phyloP scores from a whole-genome alignment of 1,139 yeast genomes.

The Trichomonascaceae sp. region DNA sequence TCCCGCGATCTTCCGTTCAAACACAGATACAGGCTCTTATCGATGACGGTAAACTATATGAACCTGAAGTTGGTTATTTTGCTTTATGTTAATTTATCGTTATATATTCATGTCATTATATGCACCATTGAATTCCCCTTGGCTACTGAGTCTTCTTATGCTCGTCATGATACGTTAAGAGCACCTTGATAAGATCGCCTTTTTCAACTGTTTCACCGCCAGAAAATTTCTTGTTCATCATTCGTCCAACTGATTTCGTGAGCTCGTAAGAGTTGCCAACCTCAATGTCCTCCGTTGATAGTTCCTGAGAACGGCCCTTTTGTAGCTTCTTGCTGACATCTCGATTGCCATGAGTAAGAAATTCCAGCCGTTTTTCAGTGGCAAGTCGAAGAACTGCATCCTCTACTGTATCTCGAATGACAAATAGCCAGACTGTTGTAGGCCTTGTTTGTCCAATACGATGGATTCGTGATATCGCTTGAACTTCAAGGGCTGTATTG shows the following conservation, averaged over 20 bases:
- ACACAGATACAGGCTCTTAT: slow-evolving; percentile 16
- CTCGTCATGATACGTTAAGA: slow-evolving; percentile 13
- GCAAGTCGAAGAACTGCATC: slow-evolving; percentile 58
- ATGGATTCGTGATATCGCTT: slow-evolving; percentile 87
- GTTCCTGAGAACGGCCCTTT: slow-evolving; percentile 13
- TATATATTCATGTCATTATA: slow-evolving; percentile 1
- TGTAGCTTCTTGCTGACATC: slow-evolving; percentile 7
- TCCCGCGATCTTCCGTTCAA: slow-evolving; percentile 13
- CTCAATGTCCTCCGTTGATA: slow-evolving; percentile 16
- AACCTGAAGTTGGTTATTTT: slow-evolving; percentile 2
- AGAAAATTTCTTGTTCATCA: slow-evolving; percentile 33
- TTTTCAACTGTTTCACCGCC: slow-evolving; percentile 28
- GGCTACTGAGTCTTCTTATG: background rate
- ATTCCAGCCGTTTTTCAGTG: slow-evolving; percentile 27
- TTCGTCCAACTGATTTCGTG: slow-evolving; percentile 33
- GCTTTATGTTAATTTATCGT: background rate
- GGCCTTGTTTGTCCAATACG: slow-evolving; percentile 79
- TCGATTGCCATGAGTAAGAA: slow-evolving; percentile 13
- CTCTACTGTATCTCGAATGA: slow-evolving; percentile 80
- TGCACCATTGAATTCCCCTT: too few species aligned
- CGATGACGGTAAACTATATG: slow-evolving; percentile 5
- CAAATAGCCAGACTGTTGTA: slow-evolving; percentile 90
- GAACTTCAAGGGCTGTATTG: slow-evolving; percentile 80
- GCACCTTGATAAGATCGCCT: slow-evolving; percentile 20
- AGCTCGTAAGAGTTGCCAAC: slow-evolving; percentile 35